Evolutionary conservation across 2,329 filamentous ascomycete genomes (phyloP).

Genomic region (Clonostachys solani): DNA sequence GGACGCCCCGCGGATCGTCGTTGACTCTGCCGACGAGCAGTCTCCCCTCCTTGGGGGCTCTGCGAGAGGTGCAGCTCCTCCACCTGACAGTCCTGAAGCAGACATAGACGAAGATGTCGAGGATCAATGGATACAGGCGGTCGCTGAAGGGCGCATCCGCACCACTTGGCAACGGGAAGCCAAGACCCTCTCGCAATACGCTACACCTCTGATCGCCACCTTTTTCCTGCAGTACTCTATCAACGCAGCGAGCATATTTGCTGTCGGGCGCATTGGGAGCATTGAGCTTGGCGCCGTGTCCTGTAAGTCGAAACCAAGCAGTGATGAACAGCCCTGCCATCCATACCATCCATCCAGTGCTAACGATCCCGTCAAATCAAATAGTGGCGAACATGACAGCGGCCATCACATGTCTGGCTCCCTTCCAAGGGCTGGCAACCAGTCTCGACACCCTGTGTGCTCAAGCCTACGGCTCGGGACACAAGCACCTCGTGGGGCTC

Average conservation of each 20-base stretch:
- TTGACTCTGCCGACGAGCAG: slow-evolving; percentile 32
- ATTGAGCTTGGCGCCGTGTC: slow-evolving; percentile 43
- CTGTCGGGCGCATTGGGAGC: slow-evolving; percentile 71
- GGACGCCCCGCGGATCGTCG: slow-evolving; percentile 9
- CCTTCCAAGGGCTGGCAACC: slow-evolving; percentile 82
- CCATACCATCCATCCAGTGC: slow-evolving; percentile 7
- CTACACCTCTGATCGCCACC: slow-evolving; percentile 63
- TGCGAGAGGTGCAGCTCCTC: neutral
- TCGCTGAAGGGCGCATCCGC: slow-evolving; percentile 73
- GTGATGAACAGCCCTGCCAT: neutral
- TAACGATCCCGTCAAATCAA: neutral
- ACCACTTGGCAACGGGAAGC: slow-evolving; percentile 91
- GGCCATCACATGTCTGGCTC: slow-evolving; percentile 72
- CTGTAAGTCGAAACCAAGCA: slow-evolving; percentile 16
- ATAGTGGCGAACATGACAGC: slow-evolving; percentile 65
- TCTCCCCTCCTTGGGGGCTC: slow-evolving; percentile 17
- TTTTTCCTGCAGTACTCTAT: slow-evolving; percentile 81
- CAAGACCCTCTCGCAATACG: slow-evolving; percentile 72
- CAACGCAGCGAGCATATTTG: slow-evolving; percentile 77
- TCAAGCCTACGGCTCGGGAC: slow-evolving; percentile 89
- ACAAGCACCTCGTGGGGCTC: slow-evolving; percentile 80
- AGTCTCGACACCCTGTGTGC: slow-evolving; percentile 89
- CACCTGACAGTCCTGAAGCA: neutral
- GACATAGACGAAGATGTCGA: slow-evolving; percentile 51
- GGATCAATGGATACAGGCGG: slow-evolving; percentile 80